Base-by-base conservation (phyloP, 2,329 filamentous ascomycete genomes). In the Leptographium procerum region DNA sequence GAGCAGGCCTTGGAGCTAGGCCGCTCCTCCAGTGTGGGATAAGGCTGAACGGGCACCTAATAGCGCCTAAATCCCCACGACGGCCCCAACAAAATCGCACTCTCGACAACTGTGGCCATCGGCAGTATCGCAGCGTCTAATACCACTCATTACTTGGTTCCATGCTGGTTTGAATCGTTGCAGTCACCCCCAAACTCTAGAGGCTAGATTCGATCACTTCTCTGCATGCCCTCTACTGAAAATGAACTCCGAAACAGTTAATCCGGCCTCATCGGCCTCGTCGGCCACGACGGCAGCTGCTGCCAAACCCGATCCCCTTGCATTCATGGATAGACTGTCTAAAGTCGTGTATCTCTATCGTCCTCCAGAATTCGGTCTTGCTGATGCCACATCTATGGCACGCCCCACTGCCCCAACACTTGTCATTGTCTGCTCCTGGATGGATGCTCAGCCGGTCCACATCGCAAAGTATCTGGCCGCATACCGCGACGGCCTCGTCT, bases 401-500 rank as follows among this genome's bases (percentile, higher is more conserved):
- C n/a, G n/a, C n/a, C 48, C 60, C 45, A 40, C 61, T 2, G 65
- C 71, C 11, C 77, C 79, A 14, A 73, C 73, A 57, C 71, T 81
- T 40, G 71, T 81, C 58, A 61, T 80, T 28, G 54, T 81, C 40
- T 71, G 74, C 40, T 69, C 73, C 9, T 82, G 79, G 79, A 78
- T 80, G 72, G 74, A 72, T 51, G 78, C 79, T 11, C 71, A 66
- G n/a, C 73, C 78, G 45, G 66, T 66, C 8, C 77, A 81, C 64
- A 74, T 81, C 51, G 71, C 72, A 62, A 82, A 82, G 63, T 82
- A 81, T 65, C 70, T 77, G 31, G 64, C 70, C 4, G 68, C 69
- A 29, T 75, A 81, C 65, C 75, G 75, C 61, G 57, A 59, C 51
- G 59, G 62, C 22, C 47, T 40, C 1, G 57, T 61, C n/a, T 60